Conservation (phyloP, 2,329 filamentous ascomycete genomes). For the Tolypocladium tundrense region DNA sequence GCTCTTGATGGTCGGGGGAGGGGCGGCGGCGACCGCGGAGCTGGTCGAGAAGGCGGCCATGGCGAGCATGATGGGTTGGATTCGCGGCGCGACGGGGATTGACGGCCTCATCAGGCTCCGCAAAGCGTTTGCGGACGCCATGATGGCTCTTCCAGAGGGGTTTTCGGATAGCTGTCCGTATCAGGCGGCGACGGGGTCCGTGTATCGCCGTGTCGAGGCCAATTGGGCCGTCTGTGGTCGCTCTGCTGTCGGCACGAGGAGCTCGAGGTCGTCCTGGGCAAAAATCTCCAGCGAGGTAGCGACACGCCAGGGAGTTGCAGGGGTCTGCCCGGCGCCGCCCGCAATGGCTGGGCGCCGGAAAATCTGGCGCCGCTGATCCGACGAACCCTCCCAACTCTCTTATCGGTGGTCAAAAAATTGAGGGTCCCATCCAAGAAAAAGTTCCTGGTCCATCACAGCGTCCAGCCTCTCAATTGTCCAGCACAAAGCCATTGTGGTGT, state of each 20-base stretch:
- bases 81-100: slow-evolving; percentile 20
- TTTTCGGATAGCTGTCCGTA: not conserved
- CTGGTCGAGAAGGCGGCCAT: slow-evolving; percentile 31
- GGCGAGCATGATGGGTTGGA: slow-evolving; percentile 19
- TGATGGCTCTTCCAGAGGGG: slow-evolving; percentile 9
- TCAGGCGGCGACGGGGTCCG: not conserved
- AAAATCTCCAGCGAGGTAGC: slow-evolving; percentile 7
- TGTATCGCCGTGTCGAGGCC: slow-evolving; percentile 15
- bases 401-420: slow-evolving; percentile 16
- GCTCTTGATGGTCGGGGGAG: slow-evolving; percentile 20
- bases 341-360: slow-evolving; percentile 9
- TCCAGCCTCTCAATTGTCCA: not conserved
- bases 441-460: slow-evolving; percentile 1
- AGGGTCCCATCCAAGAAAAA: slow-evolving; percentile 4
- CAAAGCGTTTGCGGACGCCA: slow-evolving; percentile 30
- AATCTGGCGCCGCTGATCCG: slow-evolving; percentile 19
- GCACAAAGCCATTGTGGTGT: not conserved
- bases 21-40: slow-evolving; percentile 16
- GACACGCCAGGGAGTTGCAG: not conserved
- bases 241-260: not conserved
- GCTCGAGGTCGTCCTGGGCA: not conserved
- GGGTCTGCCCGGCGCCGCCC: not conserved
- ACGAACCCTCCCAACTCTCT: slow-evolving; percentile 6
- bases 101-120: slow-evolving; percentile 30
- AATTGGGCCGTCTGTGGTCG: slow-evolving; percentile 16